These are phyloP conservation scores for Rhododendron ovatum DNA, from an alignment of 148 eudicot species.

Conservation along the genomic window DNA sequence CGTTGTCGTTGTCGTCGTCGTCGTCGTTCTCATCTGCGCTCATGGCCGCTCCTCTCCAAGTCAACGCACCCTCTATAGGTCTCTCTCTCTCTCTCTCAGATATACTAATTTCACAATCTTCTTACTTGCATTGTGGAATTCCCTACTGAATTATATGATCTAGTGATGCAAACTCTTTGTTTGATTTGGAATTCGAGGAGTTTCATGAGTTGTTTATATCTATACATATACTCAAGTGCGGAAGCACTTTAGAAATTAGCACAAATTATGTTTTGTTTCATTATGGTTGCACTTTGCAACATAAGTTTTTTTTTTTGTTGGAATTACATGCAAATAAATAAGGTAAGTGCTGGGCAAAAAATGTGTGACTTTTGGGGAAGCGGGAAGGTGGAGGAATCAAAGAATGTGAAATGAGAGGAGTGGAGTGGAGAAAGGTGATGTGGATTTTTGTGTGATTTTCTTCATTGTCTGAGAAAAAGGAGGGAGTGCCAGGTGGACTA, in stretches of 20 bases:
- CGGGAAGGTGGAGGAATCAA: background rate
- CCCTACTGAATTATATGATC: background rate
- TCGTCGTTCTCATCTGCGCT: background rate
- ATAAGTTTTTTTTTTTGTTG: background rate
- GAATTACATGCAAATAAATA: too few species aligned
- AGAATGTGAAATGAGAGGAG: background rate
- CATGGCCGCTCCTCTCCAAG: constrained; percentile 11
- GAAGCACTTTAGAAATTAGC: background rate
- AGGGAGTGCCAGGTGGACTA: background rate
- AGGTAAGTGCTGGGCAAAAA: background rate
- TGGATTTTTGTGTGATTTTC: background rate
- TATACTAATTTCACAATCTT: background rate
- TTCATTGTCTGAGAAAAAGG: background rate
- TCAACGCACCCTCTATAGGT: constrained; percentile 27
- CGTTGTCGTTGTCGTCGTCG: background rate
- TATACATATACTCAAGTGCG: background rate
- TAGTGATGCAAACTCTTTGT: background rate
- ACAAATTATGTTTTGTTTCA: too few species aligned
- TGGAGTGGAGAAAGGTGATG: background rate
- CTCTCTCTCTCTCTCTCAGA: background rate
- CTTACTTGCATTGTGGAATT: background rate
- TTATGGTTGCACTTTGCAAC: background rate
- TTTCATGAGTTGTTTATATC: background rate
- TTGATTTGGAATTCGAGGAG: background rate
- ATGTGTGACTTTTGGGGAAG: background rate